Base-by-base conservation (phyloP, 140 eudicot species). In the Stevia rebaudiana region DNA sequence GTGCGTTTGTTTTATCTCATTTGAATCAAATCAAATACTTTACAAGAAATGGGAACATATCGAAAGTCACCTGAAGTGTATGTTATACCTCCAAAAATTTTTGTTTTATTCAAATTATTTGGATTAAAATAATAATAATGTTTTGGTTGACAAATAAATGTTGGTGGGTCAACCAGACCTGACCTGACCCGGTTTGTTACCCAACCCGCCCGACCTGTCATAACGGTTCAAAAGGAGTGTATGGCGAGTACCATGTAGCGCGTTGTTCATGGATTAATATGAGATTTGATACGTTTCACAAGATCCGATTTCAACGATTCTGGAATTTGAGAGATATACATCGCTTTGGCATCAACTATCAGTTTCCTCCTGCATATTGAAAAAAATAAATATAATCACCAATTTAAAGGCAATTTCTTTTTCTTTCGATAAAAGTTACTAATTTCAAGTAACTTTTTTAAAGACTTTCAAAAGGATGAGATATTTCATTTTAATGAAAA, bases 321-420 rank as follows among this genome's bases (percentile, higher is more conserved):
- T 0, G 98, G 98, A 67, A 92, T 67, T 76, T 74, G 76, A 12
- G 86, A 39, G 11, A 68, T 58, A 54, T 83, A 80, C 18, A 40
- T 55, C 16, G 66, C 50, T 74, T 80, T 88, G 12, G 94, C 95
- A 48, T 79, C 90, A 33, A 85, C 77, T 61, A 88, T 92, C 82
- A 92, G 46, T 59, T 63, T 67, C 75, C 70, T 71, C 83, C 98
- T 92, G 94, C 81, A 76, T 30, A 63, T 57, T 74, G 46, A 48
- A 43, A 40, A 42, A n/a, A n/a, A n/a, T n/a, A n/a, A 72, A 53
- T 60, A 10, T 37, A 53, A n/a, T 31, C 49, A 33, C 58, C 25
- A 66, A 61, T 60, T 33, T 37, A 53, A 15, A 53, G 16, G 39
- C 59, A 28, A 42, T 58, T 25, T 46, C 28, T 47, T 55, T 35